phyloP scores from a whole-genome alignment of 1,139 yeast genomes.

The Sugiyamaella grinbergsii region DNA sequence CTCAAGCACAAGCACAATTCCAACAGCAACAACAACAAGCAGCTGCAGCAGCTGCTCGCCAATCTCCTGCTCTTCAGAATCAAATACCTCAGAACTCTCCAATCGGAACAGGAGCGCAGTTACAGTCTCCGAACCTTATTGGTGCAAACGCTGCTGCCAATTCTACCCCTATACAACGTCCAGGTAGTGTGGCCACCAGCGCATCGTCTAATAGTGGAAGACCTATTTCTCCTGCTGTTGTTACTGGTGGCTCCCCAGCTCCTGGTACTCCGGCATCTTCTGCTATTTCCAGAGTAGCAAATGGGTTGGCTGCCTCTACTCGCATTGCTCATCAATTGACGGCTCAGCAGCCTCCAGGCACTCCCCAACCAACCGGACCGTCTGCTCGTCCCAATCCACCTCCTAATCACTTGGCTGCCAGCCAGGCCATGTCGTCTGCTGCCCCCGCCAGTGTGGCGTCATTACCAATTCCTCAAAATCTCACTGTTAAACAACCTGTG shows the following conservation, averaged over 20 bases:
- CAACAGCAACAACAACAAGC: conserved; percentile 27
- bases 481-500: conserved; percentile 64
- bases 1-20: conserved; percentile 21
- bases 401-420: conserved; percentile 31
- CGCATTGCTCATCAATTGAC: conserved; percentile 11
- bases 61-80: conserved; percentile 14
- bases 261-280: conserved; percentile 17
- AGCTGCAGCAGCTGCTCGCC: conserved; percentile 10
- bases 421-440: conserved; percentile 35
- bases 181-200: conserved; percentile 19
- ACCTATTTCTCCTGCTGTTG: conserved; percentile 19
- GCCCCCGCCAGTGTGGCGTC: conserved; percentile 54
- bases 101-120: conserved; percentile 10
- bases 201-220: conserved; percentile 17
- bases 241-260: neutral
- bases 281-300: conserved; percentile 12
- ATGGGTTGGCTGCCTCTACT: conserved; percentile 15
- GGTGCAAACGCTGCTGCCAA: conserved; percentile 8
- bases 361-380: conserved; percentile 33
- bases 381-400: conserved; percentile 39
- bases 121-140: conserved; percentile 4
- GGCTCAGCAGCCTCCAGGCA: conserved; percentile 12
- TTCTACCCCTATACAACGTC: conserved; percentile 19
- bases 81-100: conserved; percentile 11
- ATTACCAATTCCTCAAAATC: conserved; percentile 68